Evolutionary conservation across 1,284 basidiomycete species (phyloP).

Genomic region (Nidula niveotomentosa): DNA sequence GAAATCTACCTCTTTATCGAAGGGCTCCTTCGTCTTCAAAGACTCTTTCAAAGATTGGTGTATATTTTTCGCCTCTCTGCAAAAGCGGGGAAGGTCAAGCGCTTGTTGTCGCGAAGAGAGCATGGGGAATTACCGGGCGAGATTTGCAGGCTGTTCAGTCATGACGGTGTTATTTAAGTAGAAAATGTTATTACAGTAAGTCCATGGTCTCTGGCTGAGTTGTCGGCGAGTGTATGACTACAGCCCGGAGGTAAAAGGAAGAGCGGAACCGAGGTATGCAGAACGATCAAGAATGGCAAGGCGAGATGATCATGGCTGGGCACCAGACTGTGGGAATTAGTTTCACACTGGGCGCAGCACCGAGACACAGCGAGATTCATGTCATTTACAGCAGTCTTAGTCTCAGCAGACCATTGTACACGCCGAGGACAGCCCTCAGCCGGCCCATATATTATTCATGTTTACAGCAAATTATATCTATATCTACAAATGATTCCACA

Average conservation of each 20-base stretch:
- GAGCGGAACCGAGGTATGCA: not conserved
- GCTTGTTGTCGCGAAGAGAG: slow-evolving; percentile 9
- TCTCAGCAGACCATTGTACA: too few relatives aligned
- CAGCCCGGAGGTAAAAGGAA: not conserved
- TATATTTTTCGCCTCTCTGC: slow-evolving; percentile 69
- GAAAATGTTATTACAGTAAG: slow-evolving; percentile 1
- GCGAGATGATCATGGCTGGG: too few relatives aligned
- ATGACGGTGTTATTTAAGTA: slow-evolving; percentile 17
- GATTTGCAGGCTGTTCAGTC: slow-evolving; percentile 35
- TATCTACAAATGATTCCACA: too few relatives aligned
- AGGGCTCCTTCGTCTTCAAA: slow-evolving; percentile 72
- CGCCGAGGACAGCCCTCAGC: too few relatives aligned
- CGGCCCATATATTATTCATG: too few relatives aligned
- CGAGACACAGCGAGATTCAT: too few relatives aligned
- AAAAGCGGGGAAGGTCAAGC: too few relatives aligned
- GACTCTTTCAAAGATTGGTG: slow-evolving; percentile 70
- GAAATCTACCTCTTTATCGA: slow-evolving; percentile 83
- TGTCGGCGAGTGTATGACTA: not conserved
- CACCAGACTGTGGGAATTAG: slow-evolving; percentile 6
- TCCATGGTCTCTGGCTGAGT: slow-evolving; percentile 3
- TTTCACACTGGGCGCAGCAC: slow-evolving; percentile 1
- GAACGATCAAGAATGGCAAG: slow-evolving; percentile 5
- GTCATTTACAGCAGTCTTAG: slow-evolving; percentile 13
- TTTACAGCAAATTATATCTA: too few relatives aligned
- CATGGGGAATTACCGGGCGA: slow-evolving; percentile 35